These are phyloP conservation scores for Claviceps quebecensis DNA, from an alignment of 2,329 filamentous ascomycete genomes.

Conservation along the genomic window DNA sequence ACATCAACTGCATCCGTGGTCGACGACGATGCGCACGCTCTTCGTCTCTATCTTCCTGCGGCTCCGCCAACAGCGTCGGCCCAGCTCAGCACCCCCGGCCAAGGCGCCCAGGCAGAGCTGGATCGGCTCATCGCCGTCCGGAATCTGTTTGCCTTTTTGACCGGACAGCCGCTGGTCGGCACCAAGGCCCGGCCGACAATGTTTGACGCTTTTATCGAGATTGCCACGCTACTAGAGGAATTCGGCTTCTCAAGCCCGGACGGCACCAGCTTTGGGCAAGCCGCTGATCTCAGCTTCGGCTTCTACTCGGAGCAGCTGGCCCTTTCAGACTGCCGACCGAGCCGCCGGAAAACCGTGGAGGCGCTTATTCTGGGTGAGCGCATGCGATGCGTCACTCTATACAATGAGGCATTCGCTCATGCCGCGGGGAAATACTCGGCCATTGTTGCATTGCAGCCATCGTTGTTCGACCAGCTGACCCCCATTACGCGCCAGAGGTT, in stretches of 20 bases:
- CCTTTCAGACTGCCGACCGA: constrained; percentile 66
- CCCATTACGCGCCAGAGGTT: constrained; percentile 61
- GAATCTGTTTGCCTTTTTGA: constrained; percentile 54
- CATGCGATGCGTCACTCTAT: constrained; percentile 69
- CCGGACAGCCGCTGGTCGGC: constrained; percentile 46
- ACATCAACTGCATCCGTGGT: constrained; percentile 22
- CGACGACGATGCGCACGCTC: constrained; percentile 23
- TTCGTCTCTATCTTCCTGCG: constrained; percentile 40
- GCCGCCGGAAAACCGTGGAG: constrained; percentile 79
- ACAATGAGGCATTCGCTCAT: constrained; percentile 85
- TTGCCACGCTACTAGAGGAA: constrained; percentile 38
- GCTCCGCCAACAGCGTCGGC: constrained; percentile 23
- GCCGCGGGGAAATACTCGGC: constrained; percentile 75
- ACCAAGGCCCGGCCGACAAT: constrained; percentile 37
- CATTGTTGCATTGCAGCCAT: constrained; percentile 50
- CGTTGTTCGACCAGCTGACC: constrained; percentile 58
- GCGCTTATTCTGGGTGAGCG: constrained; percentile 78
- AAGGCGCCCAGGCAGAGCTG: constrained; percentile 24
- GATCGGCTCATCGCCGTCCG: constrained; percentile 45
- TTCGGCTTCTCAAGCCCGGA: constrained; percentile 44
- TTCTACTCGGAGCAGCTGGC: constrained; percentile 65
- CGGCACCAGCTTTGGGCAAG: constrained; percentile 44
- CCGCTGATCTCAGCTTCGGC: constrained; percentile 51
- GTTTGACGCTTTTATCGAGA: constrained; percentile 40
- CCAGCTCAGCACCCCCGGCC: constrained; percentile 20